Evolutionary conservation across 345 rosid species (phyloP), one percentile per base, ranked within the genome.

Genomic region (Capsella bursapastoris): DNA sequence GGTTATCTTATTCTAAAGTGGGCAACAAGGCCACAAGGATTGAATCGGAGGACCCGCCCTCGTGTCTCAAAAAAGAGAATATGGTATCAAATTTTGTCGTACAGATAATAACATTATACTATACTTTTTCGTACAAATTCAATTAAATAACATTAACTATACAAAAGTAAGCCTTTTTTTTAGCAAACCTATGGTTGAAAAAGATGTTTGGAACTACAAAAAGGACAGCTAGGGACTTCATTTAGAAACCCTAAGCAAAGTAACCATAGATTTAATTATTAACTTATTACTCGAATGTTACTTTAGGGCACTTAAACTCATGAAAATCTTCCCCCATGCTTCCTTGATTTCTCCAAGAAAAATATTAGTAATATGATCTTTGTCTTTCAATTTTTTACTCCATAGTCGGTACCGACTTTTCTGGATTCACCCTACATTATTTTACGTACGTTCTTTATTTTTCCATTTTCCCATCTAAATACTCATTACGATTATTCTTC

Each of bases 221-320:
- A 71, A 9, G 67, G 43, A 14, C 25, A 22, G 25, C 25, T 22
- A 22, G 32, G 44, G 22, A 5, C 72, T 77, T 77, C 43, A 65
- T 77, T 71, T 77, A 59, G 77, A 41, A 71, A 71, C 44, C 73
- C 68, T 77, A 77, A 65, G 67, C 57, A 14, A 22, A 22, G 7
- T 45, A 48, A 41, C 14, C 35, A 62, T 29, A 62, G 15, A 40
- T 28, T 25, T 13, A 57, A 66, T 16, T 47, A 74, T 28, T 74
- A 66, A 57, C 31, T 68, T 32, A 43, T 22, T 25, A 52, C 48
- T 47, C 65, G 18, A 63, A 16, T 76, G 53, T 56, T 31, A 70
- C 75, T 76, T 76, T 76, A 37, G 75, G 72, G 80, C 68, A 77
- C 80, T 77, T 66, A 77, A 77, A 64, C 68, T 77, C 63, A 71